Percentiles rank a stretch among this genome's conserved stretches.
These are phyloP conservation scores for Torulaspora delbrueckii DNA, from an alignment of 805 yeast genomes.

Conservation along the genomic window DNA sequence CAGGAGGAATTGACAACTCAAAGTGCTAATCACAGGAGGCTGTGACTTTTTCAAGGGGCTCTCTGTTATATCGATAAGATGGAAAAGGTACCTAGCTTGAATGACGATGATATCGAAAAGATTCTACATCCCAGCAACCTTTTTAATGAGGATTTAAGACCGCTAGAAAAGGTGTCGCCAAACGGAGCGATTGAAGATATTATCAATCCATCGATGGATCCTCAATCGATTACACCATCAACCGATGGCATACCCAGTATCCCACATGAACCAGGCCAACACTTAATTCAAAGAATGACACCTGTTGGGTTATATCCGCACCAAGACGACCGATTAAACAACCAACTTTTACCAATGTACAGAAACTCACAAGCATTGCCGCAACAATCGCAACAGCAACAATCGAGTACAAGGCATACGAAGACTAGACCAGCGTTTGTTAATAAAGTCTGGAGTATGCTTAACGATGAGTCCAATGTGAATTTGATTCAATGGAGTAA, in stretches of 20 bases:
- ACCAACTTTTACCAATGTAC: conserved; percentile 16
- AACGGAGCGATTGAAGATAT: conserved; percentile 29
- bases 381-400: conserved; percentile 6
- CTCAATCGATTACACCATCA: conserved; percentile 5
- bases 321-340: conserved; percentile 7
- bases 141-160: conserved; percentile 14
- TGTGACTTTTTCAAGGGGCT: background rate
- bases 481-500: conserved; percentile 77
- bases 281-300: conserved; percentile 16
- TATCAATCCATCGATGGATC: conserved; percentile 27
- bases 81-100: conserved; percentile 16
- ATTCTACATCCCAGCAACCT: conserved; percentile 18
- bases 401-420: conserved; percentile 14
- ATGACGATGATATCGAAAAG: conserved; percentile 29
- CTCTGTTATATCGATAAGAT: background rate
- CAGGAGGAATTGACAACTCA: background rate
- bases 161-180: conserved; percentile 8
- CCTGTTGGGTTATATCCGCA: conserved; percentile 17
- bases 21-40: background rate
- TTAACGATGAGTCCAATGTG: conserved; percentile 68
- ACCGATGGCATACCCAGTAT: background rate
- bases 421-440: conserved; percentile 85
- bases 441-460: conserved; percentile 92
- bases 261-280: conserved; percentile 9
- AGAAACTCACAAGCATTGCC: conserved; percentile 10